phyloP scores from a whole-genome alignment of 2,329 filamentous ascomycete species.

The Aspergillus phoenicis region DNA sequence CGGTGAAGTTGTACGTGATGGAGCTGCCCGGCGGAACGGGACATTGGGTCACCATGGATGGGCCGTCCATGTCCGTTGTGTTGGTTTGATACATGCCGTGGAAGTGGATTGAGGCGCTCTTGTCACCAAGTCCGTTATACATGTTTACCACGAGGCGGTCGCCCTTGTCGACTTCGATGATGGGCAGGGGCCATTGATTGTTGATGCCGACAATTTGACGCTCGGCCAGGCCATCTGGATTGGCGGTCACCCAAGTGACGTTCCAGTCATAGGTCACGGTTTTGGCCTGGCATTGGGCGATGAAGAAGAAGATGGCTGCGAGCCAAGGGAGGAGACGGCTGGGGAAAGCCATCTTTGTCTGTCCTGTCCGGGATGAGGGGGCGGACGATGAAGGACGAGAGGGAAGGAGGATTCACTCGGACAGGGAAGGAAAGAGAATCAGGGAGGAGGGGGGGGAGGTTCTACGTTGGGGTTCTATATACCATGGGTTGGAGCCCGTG shows the following conservation, averaged over 20 bases:
- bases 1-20: conserved; percentile 69
- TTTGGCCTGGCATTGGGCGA: conserved; percentile 8
- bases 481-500: neutral
- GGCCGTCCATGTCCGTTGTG: conserved; percentile 74
- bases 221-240: conserved; percentile 55
- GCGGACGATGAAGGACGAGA: neutral
- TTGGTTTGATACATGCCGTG: conserved; percentile 79
- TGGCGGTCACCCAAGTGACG: conserved; percentile 57
- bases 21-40: conserved; percentile 63
- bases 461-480: neutral
- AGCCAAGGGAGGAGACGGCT: neutral
- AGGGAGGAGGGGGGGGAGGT: neutral
- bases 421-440: neutral
- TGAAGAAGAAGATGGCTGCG: neutral
- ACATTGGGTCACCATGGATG: conserved; percentile 68
- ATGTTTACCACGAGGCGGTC: conserved; percentile 72
- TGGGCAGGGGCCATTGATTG: conserved; percentile 71
- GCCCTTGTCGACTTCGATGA: conserved; percentile 72
- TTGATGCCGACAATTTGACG: conserved; percentile 71
- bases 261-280: conserved; percentile 54
- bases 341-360: neutral
- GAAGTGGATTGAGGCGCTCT: conserved; percentile 70
- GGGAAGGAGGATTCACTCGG: neutral
- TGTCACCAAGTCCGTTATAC: conserved; percentile 66
- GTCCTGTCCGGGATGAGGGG: too few species aligned